Conservation (phyloP, 345 rosid species). For the Aquilaria yunnanensis region DNA sequence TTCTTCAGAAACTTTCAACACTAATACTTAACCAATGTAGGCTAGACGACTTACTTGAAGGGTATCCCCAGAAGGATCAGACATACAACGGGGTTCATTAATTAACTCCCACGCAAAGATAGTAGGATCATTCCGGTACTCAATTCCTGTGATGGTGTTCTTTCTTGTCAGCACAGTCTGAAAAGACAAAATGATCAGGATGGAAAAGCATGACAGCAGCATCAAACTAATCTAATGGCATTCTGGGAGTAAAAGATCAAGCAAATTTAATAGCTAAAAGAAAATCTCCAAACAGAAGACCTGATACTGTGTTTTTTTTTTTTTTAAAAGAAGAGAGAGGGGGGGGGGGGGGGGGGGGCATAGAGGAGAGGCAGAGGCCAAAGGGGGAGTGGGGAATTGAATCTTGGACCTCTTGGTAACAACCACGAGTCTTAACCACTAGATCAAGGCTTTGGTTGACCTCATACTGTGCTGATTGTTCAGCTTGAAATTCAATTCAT, state of each 20-base stretch:
- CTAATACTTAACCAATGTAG: no score
- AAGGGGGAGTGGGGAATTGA: no score
- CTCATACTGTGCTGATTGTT: background rate
- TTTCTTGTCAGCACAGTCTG: constrained; percentile 79
- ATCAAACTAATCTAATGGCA: background rate
- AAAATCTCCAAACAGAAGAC: background rate
- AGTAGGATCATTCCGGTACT: constrained; percentile 82
- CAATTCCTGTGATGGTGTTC: constrained; percentile 83
- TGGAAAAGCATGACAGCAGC: constrained; percentile 2
- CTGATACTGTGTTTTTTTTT: no score
- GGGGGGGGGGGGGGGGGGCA: no score
- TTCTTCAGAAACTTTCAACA: no score
- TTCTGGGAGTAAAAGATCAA: background rate
- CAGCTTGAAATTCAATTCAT: no score
- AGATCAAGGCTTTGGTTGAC: no score
- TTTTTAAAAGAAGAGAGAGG: no score
- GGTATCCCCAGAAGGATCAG: constrained; percentile 90
- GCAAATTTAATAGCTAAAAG: background rate
- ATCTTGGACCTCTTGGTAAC: no score
- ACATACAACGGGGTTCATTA: constrained; percentile 89
- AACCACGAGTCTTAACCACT: no score
- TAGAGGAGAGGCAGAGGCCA: no score
- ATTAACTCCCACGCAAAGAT: constrained; percentile 96
- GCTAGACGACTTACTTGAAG: constrained; percentile 63
- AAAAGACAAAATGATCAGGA: constrained; percentile 12